A percentile compares a stretch with the other conserved stretches of the same genome.
These are phyloP conservation scores for Nicotiana sylvestris DNA, from an alignment of 257 asterid species.

Conservation along the genomic window DNA sequence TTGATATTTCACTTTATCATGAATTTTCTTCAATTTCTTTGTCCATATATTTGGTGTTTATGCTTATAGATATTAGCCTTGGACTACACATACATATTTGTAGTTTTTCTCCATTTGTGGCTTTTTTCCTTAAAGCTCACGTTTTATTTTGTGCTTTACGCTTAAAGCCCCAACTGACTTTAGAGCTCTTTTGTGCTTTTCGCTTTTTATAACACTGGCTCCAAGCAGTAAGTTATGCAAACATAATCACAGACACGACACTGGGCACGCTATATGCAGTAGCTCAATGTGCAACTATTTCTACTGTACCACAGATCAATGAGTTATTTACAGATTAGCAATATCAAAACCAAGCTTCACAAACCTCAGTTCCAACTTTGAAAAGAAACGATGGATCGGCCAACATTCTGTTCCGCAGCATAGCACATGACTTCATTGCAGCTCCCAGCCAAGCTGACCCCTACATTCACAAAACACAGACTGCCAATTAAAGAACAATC, in stretches of 20 bases:
- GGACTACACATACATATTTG: no score
- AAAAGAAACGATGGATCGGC: conserved; percentile 97
- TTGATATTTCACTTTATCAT: no score
- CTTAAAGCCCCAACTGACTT: no score
- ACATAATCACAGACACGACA: neutral
- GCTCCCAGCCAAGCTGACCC: conserved; percentile 74
- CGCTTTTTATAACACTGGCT: neutral
- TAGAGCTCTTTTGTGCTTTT: no score
- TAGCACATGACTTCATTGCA: conserved; percentile 65
- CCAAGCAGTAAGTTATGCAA: neutral
- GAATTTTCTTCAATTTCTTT: no score
- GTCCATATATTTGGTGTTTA: no score
- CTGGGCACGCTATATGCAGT: neutral
- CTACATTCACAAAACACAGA: conserved; percentile 36
- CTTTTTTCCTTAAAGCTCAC: no score
- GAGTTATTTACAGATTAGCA: neutral
- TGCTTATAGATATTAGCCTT: no score
- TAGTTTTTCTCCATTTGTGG: no score
- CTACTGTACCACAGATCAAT: neutral
- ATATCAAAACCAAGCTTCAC: conserved; percentile 14
- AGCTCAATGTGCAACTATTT: neutral
- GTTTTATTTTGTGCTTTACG: no score
- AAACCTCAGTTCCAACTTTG: conserved; percentile 95
- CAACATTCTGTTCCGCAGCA: conserved; percentile 92
- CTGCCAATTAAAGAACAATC: neutral